Percentiles rank a stretch among this genome's conserved stretches.
phyloP scores from a whole-genome alignment of 1,284 basidiomycete genomes.

The Blastosporella zonata region DNA sequence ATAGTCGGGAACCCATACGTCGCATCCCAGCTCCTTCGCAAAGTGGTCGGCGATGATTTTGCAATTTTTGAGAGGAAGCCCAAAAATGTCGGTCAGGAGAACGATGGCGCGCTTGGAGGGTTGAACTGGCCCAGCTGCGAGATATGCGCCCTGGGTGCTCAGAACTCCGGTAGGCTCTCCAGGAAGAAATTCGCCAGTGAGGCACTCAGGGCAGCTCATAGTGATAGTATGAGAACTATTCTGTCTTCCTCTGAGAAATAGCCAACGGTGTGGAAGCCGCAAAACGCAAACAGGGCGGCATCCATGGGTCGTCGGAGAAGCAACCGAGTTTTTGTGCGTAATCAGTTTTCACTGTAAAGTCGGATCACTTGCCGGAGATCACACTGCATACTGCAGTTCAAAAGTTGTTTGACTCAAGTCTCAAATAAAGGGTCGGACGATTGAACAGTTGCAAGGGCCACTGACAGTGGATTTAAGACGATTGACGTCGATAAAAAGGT shows the following conservation, averaged over 20 bases:
- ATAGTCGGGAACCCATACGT: slow-evolving; percentile 20
- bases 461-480: no score
- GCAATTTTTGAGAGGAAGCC: slow-evolving; percentile 25
- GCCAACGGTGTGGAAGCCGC: not conserved
- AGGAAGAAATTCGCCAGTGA: slow-evolving; percentile 14
- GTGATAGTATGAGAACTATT: not conserved
- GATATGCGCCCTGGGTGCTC: slow-evolving; percentile 20
- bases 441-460: no score
- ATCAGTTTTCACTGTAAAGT: no score
- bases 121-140: slow-evolving; percentile 15
- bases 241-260: not conserved
- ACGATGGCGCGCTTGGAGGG: slow-evolving; percentile 22
- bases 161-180: slow-evolving; percentile 15
- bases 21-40: slow-evolving; percentile 15
- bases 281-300: not conserved
- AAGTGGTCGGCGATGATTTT: slow-evolving; percentile 26
- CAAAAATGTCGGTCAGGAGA: slow-evolving; percentile 26
- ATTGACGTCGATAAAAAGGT: no score
- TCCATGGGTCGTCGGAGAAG: not conserved
- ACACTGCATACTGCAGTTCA: not conserved
- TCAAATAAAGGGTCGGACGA: no score
- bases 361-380: no score
- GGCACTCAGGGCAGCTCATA: slow-evolving; percentile 19
- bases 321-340: not conserved
- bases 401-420: not conserved